phyloP scores from a whole-genome alignment of 371 early-diverging fungal genomes.

The Mortierella sp. region DNA sequence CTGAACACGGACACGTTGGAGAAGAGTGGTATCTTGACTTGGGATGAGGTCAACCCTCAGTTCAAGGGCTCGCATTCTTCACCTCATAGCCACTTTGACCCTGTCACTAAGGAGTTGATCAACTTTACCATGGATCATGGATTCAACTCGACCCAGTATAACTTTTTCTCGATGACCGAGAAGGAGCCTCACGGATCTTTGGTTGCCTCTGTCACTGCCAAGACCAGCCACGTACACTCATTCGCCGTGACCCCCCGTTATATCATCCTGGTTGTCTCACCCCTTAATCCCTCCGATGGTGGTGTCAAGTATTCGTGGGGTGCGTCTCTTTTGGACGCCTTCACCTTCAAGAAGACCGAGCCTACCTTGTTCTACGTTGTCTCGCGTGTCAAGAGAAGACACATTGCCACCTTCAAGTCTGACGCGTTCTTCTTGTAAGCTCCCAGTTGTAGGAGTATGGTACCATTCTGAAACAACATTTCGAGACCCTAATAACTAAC shows the following conservation, averaged over 20 bases:
- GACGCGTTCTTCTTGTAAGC: conserved; percentile 71
- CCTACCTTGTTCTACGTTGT: conserved; percentile 79
- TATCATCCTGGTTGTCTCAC: conserved; percentile 70
- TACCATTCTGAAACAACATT: background rate
- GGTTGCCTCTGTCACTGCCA: conserved; percentile 74
- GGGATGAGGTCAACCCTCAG: conserved; percentile 76
- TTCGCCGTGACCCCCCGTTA: conserved; percentile 80
- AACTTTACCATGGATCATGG: conserved; percentile 82
- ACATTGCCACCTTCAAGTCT: conserved; percentile 75
- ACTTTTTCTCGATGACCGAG: conserved; percentile 74
- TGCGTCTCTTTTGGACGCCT: conserved; percentile 77
- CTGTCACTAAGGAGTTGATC: conserved; percentile 78
- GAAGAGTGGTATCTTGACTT: conserved; percentile 74
- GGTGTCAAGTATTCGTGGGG: conserved; percentile 80
- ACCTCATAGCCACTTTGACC: conserved; percentile 80
- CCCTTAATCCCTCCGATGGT: conserved; percentile 57
- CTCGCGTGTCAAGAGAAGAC: conserved; percentile 75
- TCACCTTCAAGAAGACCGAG: conserved; percentile 69
- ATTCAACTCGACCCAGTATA: conserved; percentile 73
- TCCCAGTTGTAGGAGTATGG: background rate
- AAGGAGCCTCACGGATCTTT: conserved; percentile 74
- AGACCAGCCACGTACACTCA: conserved; percentile 78
- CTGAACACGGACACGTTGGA: conserved; percentile 82
- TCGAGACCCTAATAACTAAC: background rate
- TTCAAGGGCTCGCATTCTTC: conserved; percentile 80